Conservation (phyloP, 106 monocot genomes). For the Dendrobium chrysotoxum region DNA sequence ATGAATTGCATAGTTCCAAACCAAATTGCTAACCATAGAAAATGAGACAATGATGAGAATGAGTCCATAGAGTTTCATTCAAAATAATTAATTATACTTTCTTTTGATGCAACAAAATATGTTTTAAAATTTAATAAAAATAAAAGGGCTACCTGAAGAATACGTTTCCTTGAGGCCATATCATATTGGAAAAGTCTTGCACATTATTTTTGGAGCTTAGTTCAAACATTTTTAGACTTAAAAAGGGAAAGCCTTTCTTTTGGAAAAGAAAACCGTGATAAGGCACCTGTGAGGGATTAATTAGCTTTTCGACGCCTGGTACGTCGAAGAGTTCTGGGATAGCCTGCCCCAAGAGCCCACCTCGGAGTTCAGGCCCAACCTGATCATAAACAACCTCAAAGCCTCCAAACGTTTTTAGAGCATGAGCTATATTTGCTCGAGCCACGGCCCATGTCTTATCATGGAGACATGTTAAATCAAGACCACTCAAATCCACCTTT, state of each 20-base stretch:
- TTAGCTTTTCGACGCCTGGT: background rate
- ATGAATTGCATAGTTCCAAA: background rate
- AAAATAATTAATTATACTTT: too few relatives aligned
- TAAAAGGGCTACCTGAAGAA: background rate
- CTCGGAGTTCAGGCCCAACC: background rate
- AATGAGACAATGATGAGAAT: background rate
- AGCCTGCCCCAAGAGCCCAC: slow-evolving; percentile 2
- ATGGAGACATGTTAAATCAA: too few relatives aligned
- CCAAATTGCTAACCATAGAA: background rate
- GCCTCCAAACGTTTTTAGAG: background rate
- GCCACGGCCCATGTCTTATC: background rate
- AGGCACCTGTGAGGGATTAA: background rate
- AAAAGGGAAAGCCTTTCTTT: background rate
- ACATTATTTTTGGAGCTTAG: background rate
- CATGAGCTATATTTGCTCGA: background rate
- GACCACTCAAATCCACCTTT: too few relatives aligned
- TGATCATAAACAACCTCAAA: slow-evolving; percentile 1
- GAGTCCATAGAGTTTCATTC: background rate
- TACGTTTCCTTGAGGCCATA: background rate
- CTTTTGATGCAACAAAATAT: too few relatives aligned
- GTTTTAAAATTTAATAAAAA: background rate
- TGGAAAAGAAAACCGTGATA: background rate
- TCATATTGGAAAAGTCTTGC: too few relatives aligned
- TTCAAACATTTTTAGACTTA: background rate
- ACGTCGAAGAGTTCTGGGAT: slow-evolving; percentile 3